A percentile compares a stretch with the other conserved stretches of the same genome.
phyloP scores from a whole-genome alignment of 106 monocot species.

The Posidonia australis region DNA sequence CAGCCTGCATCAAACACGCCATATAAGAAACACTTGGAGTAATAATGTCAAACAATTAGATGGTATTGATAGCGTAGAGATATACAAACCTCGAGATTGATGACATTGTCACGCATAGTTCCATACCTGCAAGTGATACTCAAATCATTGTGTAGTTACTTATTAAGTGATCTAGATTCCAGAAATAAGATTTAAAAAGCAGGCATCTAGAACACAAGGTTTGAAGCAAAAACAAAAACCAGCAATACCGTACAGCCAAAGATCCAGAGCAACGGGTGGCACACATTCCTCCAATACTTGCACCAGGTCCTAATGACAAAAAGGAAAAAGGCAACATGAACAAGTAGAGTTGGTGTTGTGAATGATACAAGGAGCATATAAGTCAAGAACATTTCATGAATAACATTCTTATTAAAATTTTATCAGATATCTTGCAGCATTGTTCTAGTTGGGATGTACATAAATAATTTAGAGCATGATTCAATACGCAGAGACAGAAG shows the following conservation, averaged over 20 bases:
- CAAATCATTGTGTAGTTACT: slow-evolving; percentile 16
- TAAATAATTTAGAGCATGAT: too few species aligned
- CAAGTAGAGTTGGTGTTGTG: background rate
- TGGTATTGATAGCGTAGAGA: background rate
- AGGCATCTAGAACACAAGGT: background rate
- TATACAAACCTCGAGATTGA: slow-evolving; percentile 77
- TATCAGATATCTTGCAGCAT: too few species aligned
- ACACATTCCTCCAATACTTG: slow-evolving; percentile 98
- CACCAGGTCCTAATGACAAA: slow-evolving; percentile 69
- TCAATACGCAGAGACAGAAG: too few species aligned
- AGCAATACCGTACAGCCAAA: slow-evolving; percentile 85
- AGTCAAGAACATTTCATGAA: too few species aligned
- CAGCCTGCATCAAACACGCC: slow-evolving; percentile 40
- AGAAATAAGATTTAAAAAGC: background rate
- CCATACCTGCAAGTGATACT: slow-evolving; percentile 82
- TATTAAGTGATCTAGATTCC: background rate
- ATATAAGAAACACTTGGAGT: background rate
- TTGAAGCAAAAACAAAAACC: slow-evolving; percentile 2
- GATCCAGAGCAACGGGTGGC: slow-evolving; percentile 98
- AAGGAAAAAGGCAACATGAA: background rate
- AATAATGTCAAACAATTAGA: background rate
- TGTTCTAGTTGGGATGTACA: too few species aligned
- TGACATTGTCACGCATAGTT: slow-evolving; percentile 98
- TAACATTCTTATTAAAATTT: too few species aligned
- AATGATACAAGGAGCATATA: too few species aligned